Evolutionary conservation across 164 flowering plant genomes (phyloP).

Genomic region (Vitis riparia): DNA sequence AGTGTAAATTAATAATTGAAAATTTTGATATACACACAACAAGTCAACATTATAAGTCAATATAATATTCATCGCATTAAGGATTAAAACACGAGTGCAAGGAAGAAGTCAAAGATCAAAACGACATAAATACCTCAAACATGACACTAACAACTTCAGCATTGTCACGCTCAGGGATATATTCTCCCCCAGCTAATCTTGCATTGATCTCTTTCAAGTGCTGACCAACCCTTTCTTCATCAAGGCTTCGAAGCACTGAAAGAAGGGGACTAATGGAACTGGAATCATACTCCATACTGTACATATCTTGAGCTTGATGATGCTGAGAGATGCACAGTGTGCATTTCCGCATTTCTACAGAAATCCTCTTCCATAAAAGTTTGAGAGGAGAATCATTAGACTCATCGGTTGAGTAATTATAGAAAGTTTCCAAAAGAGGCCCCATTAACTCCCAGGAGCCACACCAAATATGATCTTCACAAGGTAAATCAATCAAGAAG

Average conservation of each 20-base stretch:
- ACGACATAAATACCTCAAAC: slow-evolving; percentile 67
- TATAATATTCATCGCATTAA: not conserved
- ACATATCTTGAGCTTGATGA: slow-evolving; percentile 82
- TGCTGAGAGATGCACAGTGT: slow-evolving; percentile 85
- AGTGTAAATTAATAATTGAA: too few relatives aligned
- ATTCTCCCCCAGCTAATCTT: slow-evolving; percentile 38
- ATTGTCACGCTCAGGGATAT: slow-evolving; percentile 46
- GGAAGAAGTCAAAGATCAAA: not conserved
- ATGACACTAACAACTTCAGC: slow-evolving; percentile 74
- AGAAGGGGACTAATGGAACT: slow-evolving; percentile 70
- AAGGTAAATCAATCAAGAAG: slow-evolving; percentile 54
- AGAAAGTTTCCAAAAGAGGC: slow-evolving; percentile 85
- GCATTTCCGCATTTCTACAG: slow-evolving; percentile 70
- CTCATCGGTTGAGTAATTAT: slow-evolving; percentile 67
- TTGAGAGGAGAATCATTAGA: slow-evolving; percentile 66
- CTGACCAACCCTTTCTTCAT: slow-evolving; percentile 76
- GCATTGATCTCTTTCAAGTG: slow-evolving; percentile 70
- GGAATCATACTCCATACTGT: slow-evolving; percentile 61
- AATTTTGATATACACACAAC: too few relatives aligned
- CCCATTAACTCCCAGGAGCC: slow-evolving; percentile 80
- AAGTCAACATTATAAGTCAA: too few relatives aligned
- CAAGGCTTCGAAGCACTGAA: slow-evolving; percentile 60
- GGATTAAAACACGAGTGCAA: slow-evolving; percentile 2
- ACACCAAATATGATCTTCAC: slow-evolving; percentile 82
- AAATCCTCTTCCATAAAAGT: slow-evolving; percentile 69